Conservation (phyloP, 352 stramenopile species). For the Elongisporangium undulatum region DNA sequence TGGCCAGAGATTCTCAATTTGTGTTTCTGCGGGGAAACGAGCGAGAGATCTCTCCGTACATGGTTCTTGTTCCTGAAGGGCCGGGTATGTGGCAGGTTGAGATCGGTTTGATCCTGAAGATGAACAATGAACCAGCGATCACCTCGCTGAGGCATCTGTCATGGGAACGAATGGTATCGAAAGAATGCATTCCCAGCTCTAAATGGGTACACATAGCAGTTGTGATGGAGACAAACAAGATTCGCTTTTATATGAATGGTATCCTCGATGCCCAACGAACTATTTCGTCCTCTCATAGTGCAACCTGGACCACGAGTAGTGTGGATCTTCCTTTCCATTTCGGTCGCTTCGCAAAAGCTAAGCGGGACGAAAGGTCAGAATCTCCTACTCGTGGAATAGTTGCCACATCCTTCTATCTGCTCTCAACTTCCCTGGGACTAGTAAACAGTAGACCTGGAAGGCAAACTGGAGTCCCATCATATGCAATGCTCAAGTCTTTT, state of each 20-base stretch:
- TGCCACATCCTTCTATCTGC: too few relatives aligned
- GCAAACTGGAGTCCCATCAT: too few relatives aligned
- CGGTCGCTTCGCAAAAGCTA: slow-evolving; percentile 18
- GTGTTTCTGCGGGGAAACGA: slow-evolving; percentile 69
- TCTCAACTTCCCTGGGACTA: too few relatives aligned
- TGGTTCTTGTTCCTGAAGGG: slow-evolving; percentile 43
- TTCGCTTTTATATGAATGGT: slow-evolving; percentile 90
- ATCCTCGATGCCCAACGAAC: slow-evolving; percentile 79
- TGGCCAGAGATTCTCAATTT: slow-evolving; percentile 19
- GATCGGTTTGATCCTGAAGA: slow-evolving; percentile 43
- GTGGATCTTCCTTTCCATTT: slow-evolving; percentile 57
- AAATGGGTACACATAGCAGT: slow-evolving; percentile 86
- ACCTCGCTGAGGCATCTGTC: slow-evolving; percentile 16
- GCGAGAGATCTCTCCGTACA: slow-evolving; percentile 58
- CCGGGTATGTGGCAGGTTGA: slow-evolving; percentile 47
- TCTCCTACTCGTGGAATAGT: too few relatives aligned
- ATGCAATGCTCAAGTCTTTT: slow-evolving; percentile 31
- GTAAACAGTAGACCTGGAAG: too few relatives aligned
- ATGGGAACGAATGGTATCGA: slow-evolving; percentile 67
- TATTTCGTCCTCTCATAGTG: slow-evolving; percentile 27
- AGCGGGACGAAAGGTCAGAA: too few relatives aligned
- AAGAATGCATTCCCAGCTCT: slow-evolving; percentile 51
- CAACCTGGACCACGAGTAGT: slow-evolving; percentile 18
- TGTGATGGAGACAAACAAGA: slow-evolving; percentile 79
- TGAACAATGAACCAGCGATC: slow-evolving; percentile 5